phyloP scores from a whole-genome alignment of 768 basidiomycete species.

The Lactarius psammicola region DNA sequence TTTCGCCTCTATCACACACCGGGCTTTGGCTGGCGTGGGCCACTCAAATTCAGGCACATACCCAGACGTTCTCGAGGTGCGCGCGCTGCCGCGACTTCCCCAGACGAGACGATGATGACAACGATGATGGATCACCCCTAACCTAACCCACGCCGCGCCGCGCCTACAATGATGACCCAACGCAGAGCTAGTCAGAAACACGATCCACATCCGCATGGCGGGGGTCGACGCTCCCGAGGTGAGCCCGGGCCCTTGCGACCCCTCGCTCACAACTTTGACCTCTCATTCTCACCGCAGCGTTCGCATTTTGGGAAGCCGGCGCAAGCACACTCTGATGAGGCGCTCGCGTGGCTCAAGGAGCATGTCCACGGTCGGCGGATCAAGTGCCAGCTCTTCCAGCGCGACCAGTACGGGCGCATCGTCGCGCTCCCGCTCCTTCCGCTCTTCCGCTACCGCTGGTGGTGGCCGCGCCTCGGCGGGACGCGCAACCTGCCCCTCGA shows the following conservation, averaged over 20 bases:
- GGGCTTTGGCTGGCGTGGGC: constrained; percentile 69
- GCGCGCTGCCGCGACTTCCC: background rate
- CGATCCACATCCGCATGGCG: constrained; percentile 83
- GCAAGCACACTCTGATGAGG: constrained; percentile 75
- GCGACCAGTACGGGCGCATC: constrained; percentile 82
- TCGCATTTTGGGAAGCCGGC: constrained; percentile 80
- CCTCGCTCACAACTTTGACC: background rate
- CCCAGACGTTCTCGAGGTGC: constrained; percentile 60
- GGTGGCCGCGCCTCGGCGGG: constrained; percentile 48
- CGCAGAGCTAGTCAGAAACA: constrained; percentile 72
- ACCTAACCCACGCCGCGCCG: background rate
- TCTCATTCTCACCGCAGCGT: constrained; percentile 46
- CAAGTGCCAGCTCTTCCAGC: constrained; percentile 67
- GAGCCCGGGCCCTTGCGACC: constrained; percentile 6
- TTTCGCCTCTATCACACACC: constrained; percentile 89
- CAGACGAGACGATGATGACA: too few species aligned
- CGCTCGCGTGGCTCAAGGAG: constrained; percentile 65
- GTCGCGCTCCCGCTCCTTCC: constrained; percentile 64
- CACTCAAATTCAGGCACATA: constrained; percentile 63
- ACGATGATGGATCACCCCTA: background rate
- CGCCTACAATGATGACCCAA: background rate
- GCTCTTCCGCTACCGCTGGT: constrained; percentile 43
- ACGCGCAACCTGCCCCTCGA: constrained; percentile 47
- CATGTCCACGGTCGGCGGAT: constrained; percentile 57
- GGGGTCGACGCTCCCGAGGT: constrained; percentile 95